Percentiles rank a stretch among this genome's conserved stretches.
phyloP scores from a whole-genome alignment of 2,329 filamentous ascomycete species.

The Neobulgaria alba region DNA sequence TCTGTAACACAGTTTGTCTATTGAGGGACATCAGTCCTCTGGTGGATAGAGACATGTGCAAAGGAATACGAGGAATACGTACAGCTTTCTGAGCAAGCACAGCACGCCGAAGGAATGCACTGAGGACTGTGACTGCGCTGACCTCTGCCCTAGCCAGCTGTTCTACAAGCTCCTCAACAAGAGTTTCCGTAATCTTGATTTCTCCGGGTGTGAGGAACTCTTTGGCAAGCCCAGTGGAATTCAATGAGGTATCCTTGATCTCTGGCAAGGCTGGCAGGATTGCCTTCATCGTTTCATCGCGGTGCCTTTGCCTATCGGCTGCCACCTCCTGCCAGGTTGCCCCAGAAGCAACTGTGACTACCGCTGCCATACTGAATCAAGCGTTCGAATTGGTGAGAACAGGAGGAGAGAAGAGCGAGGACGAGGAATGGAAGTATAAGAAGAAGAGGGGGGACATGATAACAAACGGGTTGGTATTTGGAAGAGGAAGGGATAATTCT shows the following conservation, averaged over 20 bases:
- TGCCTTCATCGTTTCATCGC: conserved; percentile 35
- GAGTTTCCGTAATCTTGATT: conserved; percentile 40
- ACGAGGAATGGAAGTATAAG: not conserved
- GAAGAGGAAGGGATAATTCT: not conserved
- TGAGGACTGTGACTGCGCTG: conserved; percentile 36
- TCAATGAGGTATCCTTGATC: conserved; percentile 31
- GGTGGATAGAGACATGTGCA: not conserved
- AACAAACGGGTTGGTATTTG: not conserved
- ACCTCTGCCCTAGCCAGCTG: conserved; percentile 36
- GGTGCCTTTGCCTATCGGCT: conserved; percentile 36
- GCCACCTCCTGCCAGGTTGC: conserved; percentile 40
- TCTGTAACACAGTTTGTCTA: conserved; percentile 39
- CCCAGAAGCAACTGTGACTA: conserved; percentile 23
- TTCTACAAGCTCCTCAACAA: conserved; percentile 38
- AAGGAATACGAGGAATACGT: conserved; percentile 3
- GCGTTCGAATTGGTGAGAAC: not conserved
- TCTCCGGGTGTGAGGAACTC: conserved; percentile 38
- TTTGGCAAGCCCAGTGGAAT: conserved; percentile 38
- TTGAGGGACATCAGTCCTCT: conserved; percentile 7
- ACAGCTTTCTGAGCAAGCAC: conserved; percentile 43
- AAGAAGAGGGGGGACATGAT: not conserved
- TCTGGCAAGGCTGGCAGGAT: conserved; percentile 34
- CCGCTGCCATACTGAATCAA: conserved; percentile 19
- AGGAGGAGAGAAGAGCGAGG: not conserved
- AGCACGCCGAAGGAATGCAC: conserved; percentile 46